phyloP scores from a whole-genome alignment of 202 grass and related monocot species.

The Panicum hallii region DNA sequence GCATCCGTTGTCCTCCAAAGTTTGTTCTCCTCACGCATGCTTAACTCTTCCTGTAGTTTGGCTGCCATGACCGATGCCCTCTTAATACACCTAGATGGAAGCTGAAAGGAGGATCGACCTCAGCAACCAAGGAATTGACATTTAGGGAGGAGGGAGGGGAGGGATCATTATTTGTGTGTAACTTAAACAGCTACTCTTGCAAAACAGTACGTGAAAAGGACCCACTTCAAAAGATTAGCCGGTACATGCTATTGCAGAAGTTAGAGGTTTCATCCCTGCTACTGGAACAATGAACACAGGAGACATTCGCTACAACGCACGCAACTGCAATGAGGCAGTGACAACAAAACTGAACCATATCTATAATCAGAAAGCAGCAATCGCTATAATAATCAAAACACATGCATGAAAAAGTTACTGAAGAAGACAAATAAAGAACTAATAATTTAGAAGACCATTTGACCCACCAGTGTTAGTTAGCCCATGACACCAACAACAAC shows the following conservation, averaged over 20 bases:
- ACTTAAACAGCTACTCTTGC: neutral
- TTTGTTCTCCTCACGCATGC: conserved; percentile 37
- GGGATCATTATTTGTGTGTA: neutral
- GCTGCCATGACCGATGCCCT: conserved; percentile 75
- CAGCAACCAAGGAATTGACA: conserved; percentile 5
- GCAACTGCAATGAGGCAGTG: conserved; percentile 3
- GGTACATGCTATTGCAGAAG: conserved; percentile 12
- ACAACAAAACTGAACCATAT: neutral
- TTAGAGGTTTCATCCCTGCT: neutral
- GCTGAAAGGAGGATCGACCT: conserved; percentile 51
- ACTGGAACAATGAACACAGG: conserved; percentile 18
- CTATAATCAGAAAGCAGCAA: neutral
- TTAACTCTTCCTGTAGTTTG: conserved; percentile 76
- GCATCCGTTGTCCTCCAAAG: neutral
- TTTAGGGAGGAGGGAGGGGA: neutral
- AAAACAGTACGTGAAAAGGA: neutral
- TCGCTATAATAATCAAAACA: neutral
- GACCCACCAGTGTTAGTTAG: neutral
- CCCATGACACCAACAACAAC: neutral
- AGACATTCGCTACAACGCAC: neutral
- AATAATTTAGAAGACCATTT: conserved; percentile 1
- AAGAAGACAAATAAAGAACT: neutral
- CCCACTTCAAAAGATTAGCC: conserved; percentile 10
- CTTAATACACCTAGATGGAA: conserved; percentile 75
- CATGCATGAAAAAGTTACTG: neutral